Percentiles rank a stretch among this genome's conserved stretches.
These are phyloP conservation scores for Adansonia madagascariensis DNA, from an alignment of 441 rosid genomes.

Conservation along the genomic window DNA sequence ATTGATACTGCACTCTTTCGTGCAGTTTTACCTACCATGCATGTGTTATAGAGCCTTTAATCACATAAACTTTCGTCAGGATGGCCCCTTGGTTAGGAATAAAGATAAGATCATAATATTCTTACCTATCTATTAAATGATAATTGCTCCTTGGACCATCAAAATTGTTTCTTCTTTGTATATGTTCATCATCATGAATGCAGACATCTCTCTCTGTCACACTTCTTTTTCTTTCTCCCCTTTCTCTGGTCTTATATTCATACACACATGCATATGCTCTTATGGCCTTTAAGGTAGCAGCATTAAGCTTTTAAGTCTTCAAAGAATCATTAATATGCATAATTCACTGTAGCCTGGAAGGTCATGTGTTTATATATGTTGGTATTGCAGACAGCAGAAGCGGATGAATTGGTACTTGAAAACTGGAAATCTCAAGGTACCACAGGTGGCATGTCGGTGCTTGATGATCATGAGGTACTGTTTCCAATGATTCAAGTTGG, in stretches of 20 bases:
- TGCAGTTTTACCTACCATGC: neutral
- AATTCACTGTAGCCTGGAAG: conserved; percentile 24
- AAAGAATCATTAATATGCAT: neutral
- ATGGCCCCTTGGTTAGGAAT: neutral
- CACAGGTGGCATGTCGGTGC: conserved; percentile 52
- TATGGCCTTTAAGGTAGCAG: neutral
- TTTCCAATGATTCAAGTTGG: conserved; percentile 63
- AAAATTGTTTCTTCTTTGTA: neutral
- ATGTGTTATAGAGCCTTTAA: neutral
- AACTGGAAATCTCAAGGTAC: conserved; percentile 75
- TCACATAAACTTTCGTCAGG: neutral
- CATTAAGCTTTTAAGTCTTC: neutral
- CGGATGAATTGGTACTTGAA: conserved; percentile 55
- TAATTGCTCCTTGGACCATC: neutral
- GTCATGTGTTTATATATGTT: conserved; percentile 30
- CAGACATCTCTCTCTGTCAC: neutral
- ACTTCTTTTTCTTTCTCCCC: neutral
- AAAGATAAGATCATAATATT: neutral
- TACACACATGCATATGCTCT: too few relatives aligned
- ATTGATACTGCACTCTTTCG: neutral
- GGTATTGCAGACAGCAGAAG: conserved; percentile 42
- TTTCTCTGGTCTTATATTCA: neutral
- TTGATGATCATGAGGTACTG: conserved; percentile 51
- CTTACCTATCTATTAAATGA: neutral
- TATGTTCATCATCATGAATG: neutral